phyloP scores from a whole-genome alignment of 805 yeast species.

The Spathaspora boniae region DNA sequence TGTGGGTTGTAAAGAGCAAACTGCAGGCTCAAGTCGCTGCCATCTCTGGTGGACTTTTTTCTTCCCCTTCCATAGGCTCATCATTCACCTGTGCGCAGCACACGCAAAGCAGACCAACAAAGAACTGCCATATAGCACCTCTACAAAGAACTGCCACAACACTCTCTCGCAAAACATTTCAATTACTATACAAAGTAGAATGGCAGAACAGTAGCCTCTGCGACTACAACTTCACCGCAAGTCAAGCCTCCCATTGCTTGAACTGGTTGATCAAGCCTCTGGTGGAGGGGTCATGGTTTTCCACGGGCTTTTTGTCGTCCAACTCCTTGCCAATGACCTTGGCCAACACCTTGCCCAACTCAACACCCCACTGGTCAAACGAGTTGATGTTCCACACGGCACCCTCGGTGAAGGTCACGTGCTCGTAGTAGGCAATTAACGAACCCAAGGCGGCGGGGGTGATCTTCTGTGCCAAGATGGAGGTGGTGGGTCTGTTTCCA shows the following conservation, averaged over 20 bases:
- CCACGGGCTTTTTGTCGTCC: conserved; percentile 53
- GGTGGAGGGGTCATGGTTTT: conserved; percentile 85
- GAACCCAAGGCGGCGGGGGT: conserved; percentile 97
- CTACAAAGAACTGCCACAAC: neutral
- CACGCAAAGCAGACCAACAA: conserved; percentile 1
- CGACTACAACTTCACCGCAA: conserved; percentile 3
- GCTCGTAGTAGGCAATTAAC: conserved; percentile 96
- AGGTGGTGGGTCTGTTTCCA: conserved; percentile 99
- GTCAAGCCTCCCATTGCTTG: conserved; percentile 65
- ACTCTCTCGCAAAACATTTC: no score
- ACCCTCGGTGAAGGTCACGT: conserved; percentile 95
- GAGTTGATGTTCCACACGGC: conserved; percentile 99
- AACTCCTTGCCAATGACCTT: conserved; percentile 92
- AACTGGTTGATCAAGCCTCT: conserved; percentile 91
- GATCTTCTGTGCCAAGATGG: conserved; percentile 90
- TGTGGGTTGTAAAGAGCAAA: neutral
- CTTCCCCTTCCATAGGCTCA: conserved; percentile 4
- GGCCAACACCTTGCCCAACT: conserved; percentile 96
- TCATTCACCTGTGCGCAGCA: conserved; percentile 2
- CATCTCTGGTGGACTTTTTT: conserved; percentile 3
- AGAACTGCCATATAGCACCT: neutral
- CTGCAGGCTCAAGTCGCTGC: neutral
- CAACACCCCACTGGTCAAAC: conserved; percentile 99
- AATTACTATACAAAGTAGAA: no score
- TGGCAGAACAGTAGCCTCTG: no score